Evolutionary conservation across 257 asterid genomes (phyloP), one percentile per base, ranked within the genome.

Genomic region (Apocynum venetum): DNA sequence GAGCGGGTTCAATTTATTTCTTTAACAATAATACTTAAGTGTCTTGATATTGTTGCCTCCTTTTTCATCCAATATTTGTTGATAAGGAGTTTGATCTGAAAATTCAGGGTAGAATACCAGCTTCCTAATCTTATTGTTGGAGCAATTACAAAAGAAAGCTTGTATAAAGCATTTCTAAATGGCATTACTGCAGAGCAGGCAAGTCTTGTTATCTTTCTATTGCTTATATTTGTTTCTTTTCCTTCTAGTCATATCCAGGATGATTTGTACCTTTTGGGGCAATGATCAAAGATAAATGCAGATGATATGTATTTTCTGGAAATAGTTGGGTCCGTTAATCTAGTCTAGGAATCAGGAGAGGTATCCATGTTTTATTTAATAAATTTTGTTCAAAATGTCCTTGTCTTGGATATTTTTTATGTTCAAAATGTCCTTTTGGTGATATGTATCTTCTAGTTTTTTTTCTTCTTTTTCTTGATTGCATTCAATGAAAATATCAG

Each of bases 121-220:
- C 97, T 96, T 69, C 99, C 99, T 38, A 96, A 96, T 89, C 97
- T 96, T 86, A 88, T 93, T 63, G 99, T 96, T 72, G 87, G 94
- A n/a, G 93, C 97, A 46, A 91, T 96, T 81, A 93, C 88, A 17
- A 96, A 93, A 84, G 99, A 96, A 80, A 93, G 97, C 91, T 89
- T 96, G 89, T 87, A 91, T 80, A 93, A 88, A 84, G 98, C 99
- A 74, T 90, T 93, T 85, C 84, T 73, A 80, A 89, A 93, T 78
- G 98, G 99, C 87, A 96, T 96, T 72, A 86, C 93, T 44, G 85
- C 94, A 44, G 99, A 93, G 1, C 98, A 94, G 93, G 98, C 83
- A 88, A 86, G 90, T 60, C 48, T 48, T 78, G 25, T 67, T 63
- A 31, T 44, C 65, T 80, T 38, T 57, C 14, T 68, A 55, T 61